Conservation (phyloP, 2,329 filamentous ascomycete genomes). For the Hypomyces rosellus region DNA sequence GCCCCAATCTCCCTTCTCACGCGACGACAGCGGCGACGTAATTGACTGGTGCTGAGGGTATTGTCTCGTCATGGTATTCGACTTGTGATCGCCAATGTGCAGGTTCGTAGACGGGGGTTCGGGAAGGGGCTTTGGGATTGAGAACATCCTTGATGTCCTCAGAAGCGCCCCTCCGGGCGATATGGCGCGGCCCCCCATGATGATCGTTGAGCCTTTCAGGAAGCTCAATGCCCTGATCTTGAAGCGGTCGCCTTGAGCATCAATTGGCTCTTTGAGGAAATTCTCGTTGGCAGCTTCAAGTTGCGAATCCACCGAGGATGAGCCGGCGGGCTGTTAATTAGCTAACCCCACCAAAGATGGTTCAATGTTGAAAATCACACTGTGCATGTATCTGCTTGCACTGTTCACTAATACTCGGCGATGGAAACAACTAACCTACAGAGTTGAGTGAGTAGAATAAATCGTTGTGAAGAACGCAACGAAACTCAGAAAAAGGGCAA, state of each 20-base stretch:
- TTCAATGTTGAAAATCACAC: background rate
- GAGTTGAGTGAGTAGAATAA: background rate
- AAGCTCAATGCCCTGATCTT: conserved; percentile 24
- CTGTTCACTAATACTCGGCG: background rate
- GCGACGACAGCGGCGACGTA: conserved; percentile 66
- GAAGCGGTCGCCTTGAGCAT: conserved; percentile 6
- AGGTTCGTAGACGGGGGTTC: conserved; percentile 46
- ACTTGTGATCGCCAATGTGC: conserved; percentile 30
- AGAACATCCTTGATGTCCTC: conserved; percentile 83
- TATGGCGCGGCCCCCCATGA: conserved; percentile 32
- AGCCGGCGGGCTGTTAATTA: conserved; percentile 18
- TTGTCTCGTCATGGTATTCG: conserved; percentile 53
- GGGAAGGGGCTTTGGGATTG: conserved; percentile 70
- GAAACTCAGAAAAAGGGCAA: background rate
- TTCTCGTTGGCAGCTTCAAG: conserved; percentile 19
- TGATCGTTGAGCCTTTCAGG: conserved; percentile 20
- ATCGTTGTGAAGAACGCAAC: background rate
- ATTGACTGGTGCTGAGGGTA: conserved; percentile 82
- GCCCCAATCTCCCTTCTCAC: conserved; percentile 82
- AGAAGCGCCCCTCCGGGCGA: conserved; percentile 65
- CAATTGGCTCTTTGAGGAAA: conserved; percentile 20
- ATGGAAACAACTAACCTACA: background rate
- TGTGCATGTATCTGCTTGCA: background rate
- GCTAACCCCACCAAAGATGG: background rate
- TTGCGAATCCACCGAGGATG: conserved; percentile 24